A percentile compares a stretch with the other conserved stretches of the same genome.
These are phyloP conservation scores for Colletotrichum lindemuthianum DNA, from an alignment of 2,329 filamentous ascomycete genomes.

Conservation along the genomic window DNA sequence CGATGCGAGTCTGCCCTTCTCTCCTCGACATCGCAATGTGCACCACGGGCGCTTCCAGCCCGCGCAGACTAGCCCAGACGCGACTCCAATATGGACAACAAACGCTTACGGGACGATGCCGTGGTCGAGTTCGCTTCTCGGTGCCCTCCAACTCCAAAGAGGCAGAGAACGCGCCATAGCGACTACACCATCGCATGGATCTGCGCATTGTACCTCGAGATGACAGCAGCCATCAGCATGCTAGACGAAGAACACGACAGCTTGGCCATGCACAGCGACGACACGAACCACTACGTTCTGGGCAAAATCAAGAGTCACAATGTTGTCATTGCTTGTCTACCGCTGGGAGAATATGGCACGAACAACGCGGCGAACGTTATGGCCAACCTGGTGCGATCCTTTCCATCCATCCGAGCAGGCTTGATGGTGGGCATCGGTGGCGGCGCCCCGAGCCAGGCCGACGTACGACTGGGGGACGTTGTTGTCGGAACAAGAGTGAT, in stretches of 20 bases:
- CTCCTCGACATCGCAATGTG: too few relatives aligned
- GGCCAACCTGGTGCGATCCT: background rate
- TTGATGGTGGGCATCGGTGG: conserved; percentile 44
- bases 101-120: too few relatives aligned
- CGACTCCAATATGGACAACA: too few relatives aligned
- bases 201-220: conserved; percentile 39
- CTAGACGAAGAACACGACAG: conserved; percentile 39
- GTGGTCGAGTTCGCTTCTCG: too few relatives aligned
- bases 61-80: too few relatives aligned
- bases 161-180: background rate
- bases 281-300: conserved; percentile 42
- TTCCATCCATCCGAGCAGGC: conserved; percentile 16
- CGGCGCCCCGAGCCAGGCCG: conserved; percentile 36
- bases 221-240: conserved; percentile 39
- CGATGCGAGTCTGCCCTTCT: too few relatives aligned
- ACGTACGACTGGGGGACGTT: conserved; percentile 38
- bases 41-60: too few relatives aligned
- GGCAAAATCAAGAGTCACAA: conserved; percentile 41
- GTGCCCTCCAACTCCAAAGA: too few relatives aligned
- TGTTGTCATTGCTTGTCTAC: conserved; percentile 41
- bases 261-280: conserved; percentile 30
- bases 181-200: conserved; percentile 43
- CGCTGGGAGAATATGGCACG: conserved; percentile 36
- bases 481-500: conserved; percentile 37
- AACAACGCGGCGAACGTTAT: conserved; percentile 16